Evolutionary conservation across 768 basidiomycete species (phyloP), one percentile per base, ranked within the genome.

Genomic region (Phaeotremella skinneri): DNA sequence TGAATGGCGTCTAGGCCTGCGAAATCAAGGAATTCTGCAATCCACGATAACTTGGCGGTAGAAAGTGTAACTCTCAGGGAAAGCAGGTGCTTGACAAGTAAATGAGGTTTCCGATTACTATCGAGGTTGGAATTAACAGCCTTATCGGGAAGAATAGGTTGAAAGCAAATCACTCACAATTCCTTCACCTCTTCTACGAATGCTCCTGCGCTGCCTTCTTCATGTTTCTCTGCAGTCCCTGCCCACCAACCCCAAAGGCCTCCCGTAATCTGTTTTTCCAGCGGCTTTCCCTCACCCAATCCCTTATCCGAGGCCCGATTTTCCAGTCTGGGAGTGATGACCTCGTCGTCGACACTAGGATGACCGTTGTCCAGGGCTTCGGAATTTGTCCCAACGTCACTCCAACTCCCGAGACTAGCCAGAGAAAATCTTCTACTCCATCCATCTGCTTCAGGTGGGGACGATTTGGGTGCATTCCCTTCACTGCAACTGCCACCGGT

Each of bases 51-150:
- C 58, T 85, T 85, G 0, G 87, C 89, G 0, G 91, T 92, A 2
- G 91, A 89, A 1, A 96, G 79, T 68, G 90, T 88, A 0, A 92
- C 88, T 2, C 91, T 85, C 17, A 97, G 80, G 0, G 87, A 85
- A 42, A 91, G 87, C 1, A 96, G 79, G 67, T 89, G 85, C 69
- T 89, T 91, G 51, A 83, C 81, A 26, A 91, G 81, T 81, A 37
- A 86, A 84, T 76, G 87, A 89, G 79, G 34, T 37, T 7, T 7
- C 17, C 34, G 34, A 7, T 37, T 37, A 7, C 34, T 37, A 17
- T 37, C 7, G 34, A 17, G 34, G 17, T 37, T 17, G 17, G 34
- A 37, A 37, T 17, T 7, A 9, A 39, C 9, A 39, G 37, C 11
- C n/a, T 39, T 39, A 39, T 39, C n/a, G 37, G 11, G 9, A 39